Percentiles rank a stretch among this genome's conserved stretches.
phyloP scores from a whole-genome alignment of 257 asterid genomes.

The Solanum tarijense region DNA sequence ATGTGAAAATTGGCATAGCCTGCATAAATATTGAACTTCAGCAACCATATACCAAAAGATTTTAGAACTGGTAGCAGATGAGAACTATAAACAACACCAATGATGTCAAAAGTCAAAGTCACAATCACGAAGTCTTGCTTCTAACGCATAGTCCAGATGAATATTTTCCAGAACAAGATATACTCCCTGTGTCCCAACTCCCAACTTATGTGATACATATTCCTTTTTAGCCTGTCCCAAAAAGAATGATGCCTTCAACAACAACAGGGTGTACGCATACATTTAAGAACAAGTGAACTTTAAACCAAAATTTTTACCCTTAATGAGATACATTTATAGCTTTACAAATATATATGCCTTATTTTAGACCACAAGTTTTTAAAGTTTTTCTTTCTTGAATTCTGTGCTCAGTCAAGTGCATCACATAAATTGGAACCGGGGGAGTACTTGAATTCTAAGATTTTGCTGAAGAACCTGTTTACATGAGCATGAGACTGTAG shows the following conservation, averaged over 20 bases:
- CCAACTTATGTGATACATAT: neutral
- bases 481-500: neutral
- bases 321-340: neutral
- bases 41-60: neutral
- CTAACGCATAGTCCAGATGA: neutral
- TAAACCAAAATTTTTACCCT: neutral
- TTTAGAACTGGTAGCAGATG: too few species aligned
- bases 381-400: neutral
- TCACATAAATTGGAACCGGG: neutral
- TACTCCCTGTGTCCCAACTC: neutral
- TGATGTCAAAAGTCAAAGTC: neutral
- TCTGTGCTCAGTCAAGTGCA: neutral
- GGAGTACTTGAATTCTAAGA: neutral
- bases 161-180: neutral
- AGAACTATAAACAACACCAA: neutral
- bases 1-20: conserved; percentile 69
- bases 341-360: neutral
- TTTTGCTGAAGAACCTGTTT: neutral
- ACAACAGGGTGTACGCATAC: neutral
- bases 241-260: neutral
- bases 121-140: neutral
- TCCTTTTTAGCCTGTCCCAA: neutral
- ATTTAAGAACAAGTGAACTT: neutral
- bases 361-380: neutral
- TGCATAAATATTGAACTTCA: conserved; percentile 15